phyloP scores from a whole-genome alignment of 1,284 basidiomycete species.

The Sporisorium graminicola region DNA sequence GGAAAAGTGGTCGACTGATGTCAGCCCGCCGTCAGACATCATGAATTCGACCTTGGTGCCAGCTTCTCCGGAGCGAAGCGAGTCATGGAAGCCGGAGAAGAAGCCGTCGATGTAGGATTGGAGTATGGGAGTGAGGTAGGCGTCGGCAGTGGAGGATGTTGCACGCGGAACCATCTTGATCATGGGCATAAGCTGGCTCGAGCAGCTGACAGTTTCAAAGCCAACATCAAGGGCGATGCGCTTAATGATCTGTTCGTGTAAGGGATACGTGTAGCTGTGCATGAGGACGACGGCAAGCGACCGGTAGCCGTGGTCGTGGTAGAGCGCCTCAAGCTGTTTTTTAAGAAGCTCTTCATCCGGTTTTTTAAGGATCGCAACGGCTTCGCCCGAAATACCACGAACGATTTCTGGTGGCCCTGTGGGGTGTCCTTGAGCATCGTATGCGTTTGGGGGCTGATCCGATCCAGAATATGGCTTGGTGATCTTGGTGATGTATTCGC shows the following conservation, averaged over 20 bases:
- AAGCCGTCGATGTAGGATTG: slow-evolving; percentile 90
- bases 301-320: slow-evolving; percentile 79
- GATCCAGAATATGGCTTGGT: slow-evolving; percentile 48
- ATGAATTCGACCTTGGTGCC: slow-evolving; percentile 69
- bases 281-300: slow-evolving; percentile 87
- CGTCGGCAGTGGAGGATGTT: slow-evolving; percentile 91
- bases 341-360: slow-evolving; percentile 72
- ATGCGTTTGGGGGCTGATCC: slow-evolving; percentile 75
- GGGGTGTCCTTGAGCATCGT: slow-evolving; percentile 76
- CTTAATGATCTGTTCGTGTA: slow-evolving; percentile 82
- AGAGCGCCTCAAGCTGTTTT: slow-evolving; percentile 78
- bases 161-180: slow-evolving; percentile 91
- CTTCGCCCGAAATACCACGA: slow-evolving; percentile 87
- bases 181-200: slow-evolving; percentile 89
- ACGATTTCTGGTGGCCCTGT: slow-evolving; percentile 82
- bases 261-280: slow-evolving; percentile 91
- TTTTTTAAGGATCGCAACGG: slow-evolving; percentile 84
- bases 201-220: slow-evolving; percentile 88
- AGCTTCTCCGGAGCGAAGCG: slow-evolving; percentile 73
- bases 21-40: slow-evolving; percentile 77
- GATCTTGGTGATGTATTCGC: slow-evolving; percentile 27
- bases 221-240: slow-evolving; percentile 81
- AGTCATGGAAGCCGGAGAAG: slow-evolving; percentile 86
- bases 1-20: slow-evolving; percentile 85
- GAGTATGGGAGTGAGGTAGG: slow-evolving; percentile 93